phyloP scores from a whole-genome alignment of 108 stramenopile genomes.

The Cyclotella cryptica region DNA sequence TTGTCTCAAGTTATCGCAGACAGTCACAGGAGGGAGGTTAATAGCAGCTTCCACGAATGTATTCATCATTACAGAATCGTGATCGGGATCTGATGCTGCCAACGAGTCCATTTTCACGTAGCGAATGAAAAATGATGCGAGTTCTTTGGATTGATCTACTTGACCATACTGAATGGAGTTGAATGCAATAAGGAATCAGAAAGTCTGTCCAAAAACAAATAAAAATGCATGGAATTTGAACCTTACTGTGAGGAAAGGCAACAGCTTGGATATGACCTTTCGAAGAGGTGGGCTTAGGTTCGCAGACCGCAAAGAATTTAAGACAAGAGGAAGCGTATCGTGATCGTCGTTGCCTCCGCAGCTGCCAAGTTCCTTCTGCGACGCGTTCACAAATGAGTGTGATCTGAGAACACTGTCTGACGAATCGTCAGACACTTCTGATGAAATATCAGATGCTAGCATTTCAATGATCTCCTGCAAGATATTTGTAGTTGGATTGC shows the following conservation, averaged over 20 bases:
- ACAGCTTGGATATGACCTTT: conserved; percentile 83
- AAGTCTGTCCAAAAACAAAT: not conserved
- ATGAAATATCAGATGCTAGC: conserved; percentile 80
- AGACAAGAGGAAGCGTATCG: conserved; percentile 70
- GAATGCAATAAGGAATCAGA: not conserved
- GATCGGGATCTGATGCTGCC: conserved; percentile 17
- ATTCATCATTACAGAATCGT: conserved; percentile 60
- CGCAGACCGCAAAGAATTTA: conserved; percentile 73
- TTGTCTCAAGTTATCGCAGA: conserved; percentile 74
- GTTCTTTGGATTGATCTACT: conserved; percentile 62
- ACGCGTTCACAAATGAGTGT: conserved; percentile 35
- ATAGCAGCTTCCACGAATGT: conserved; percentile 84
- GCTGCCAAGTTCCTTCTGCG: conserved; percentile 13
- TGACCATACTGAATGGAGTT: conserved; percentile 58
- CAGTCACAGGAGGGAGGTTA: conserved; percentile 73
- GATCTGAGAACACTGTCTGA: conserved; percentile 16
- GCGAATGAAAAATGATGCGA: conserved; percentile 69
- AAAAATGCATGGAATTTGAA: not conserved
- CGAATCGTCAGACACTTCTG: conserved; percentile 39
- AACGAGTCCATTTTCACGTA: conserved; percentile 65
- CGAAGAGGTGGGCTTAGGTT: conserved; percentile 72
- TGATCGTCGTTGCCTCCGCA: conserved; percentile 57
- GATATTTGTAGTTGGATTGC: conserved; percentile 66
- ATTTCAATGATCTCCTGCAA: conserved; percentile 84
- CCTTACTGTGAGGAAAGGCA: conserved; percentile 76